Evolutionary conservation across 768 basidiomycete species (phyloP), one percentile per base, ranked within the genome.

Genomic region (Boletus rubropictus): DNA sequence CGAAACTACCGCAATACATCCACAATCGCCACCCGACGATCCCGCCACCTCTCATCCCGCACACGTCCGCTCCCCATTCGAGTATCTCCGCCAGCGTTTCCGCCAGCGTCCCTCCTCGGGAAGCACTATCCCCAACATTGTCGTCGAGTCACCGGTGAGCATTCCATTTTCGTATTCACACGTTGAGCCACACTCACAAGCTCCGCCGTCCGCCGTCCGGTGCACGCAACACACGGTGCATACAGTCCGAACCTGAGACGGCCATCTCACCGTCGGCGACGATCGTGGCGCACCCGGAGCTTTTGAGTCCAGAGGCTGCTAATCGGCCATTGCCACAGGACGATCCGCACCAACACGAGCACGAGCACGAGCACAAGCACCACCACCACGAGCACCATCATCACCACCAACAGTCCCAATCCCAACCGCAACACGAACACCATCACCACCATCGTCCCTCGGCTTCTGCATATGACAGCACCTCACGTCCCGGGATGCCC

Each of bases 131-230:
- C 72, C 70, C 3, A 64, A 67, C 31, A 78, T 77, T 44, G 51
- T 71, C 31, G 66, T 78, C 25, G 68, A 75, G 57, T 68, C 77
- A 14, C 77, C 77, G 11, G 77, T 77, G 54, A 71, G 61, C 18
- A 25, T 18, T n/a, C 21, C 27, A 25, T 18, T n/a, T 17, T 24
- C 7, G 5, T 8, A 1, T 7, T 9, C 44, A 3, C 8, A 20
- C 21, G 4, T 22, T 34, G 17, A 10, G 10, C 25, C 22, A 15
- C 25, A 39, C 34, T 39, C 32, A 29, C 8, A 21, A 1, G 12
- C n/a, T n/a, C 32, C 14, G 32, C n/a, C 41, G 5, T 46, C 36
- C n/a, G n/a, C 5, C 12, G 29, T 29, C 29, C 11, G 29, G 11
- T 12, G 10, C 29, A 29, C 11, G 11, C 29, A 10, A 42, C 17